phyloP scores from a whole-genome alignment of 2,329 filamentous ascomycete species.

The Furcasterigmium sp. region DNA sequence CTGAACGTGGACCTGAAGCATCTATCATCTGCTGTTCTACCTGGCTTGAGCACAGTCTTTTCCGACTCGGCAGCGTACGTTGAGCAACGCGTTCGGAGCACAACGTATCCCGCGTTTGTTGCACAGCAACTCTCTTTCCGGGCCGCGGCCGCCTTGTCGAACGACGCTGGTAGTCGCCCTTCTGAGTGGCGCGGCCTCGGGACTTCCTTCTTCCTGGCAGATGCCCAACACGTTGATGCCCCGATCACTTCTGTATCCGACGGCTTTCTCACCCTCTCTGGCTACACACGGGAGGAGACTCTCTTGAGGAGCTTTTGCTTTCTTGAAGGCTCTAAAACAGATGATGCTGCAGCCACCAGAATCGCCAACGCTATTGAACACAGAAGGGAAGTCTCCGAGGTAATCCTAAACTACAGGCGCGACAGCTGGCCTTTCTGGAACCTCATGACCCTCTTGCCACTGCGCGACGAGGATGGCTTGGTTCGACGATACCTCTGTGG shows the following conservation, averaged over 20 bases:
- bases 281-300: slow-evolving; percentile 40
- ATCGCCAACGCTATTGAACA: slow-evolving; percentile 34
- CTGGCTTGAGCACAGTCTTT: slow-evolving; percentile 39
- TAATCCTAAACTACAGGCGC: slow-evolving; percentile 46
- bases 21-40: slow-evolving; percentile 36
- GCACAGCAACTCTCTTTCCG: slow-evolving; percentile 43
- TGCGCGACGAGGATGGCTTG: slow-evolving; percentile 41
- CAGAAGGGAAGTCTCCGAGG: slow-evolving; percentile 39
- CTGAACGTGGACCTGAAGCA: slow-evolving; percentile 42
- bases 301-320: slow-evolving; percentile 45
- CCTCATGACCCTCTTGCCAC: slow-evolving; percentile 46
- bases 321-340: slow-evolving; percentile 41
- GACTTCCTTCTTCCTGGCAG: slow-evolving; percentile 53
- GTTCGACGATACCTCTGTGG: slow-evolving; percentile 49
- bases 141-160: slow-evolving; percentile 37
- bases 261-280: slow-evolving; percentile 46
- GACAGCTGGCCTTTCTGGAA: slow-evolving; percentile 53
- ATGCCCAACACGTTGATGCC: slow-evolving; percentile 43
- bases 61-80: slow-evolving; percentile 35
- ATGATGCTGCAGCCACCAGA: slow-evolving; percentile 31
- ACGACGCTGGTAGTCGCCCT: slow-evolving; percentile 21
- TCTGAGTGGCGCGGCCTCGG: slow-evolving; percentile 48
- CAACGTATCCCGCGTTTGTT: slow-evolving; percentile 48
- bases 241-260: slow-evolving; percentile 45
- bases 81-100: slow-evolving; percentile 35